Conservation (phyloP, 306 rosid species). For the Gleditsia sinensis region DNA sequence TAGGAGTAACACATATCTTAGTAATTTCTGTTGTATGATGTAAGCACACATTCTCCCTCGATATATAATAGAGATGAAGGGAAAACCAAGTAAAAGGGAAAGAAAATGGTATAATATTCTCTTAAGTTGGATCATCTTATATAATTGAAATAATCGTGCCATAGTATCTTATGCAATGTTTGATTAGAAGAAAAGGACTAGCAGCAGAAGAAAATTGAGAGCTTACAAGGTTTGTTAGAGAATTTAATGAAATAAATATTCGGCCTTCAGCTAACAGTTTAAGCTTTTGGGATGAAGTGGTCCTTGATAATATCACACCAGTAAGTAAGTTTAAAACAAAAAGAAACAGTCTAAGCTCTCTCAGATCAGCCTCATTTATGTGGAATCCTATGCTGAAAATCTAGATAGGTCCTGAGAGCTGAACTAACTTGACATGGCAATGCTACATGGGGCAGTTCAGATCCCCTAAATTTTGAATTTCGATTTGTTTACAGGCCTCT, state of each 20-base stretch:
- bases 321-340: not conserved
- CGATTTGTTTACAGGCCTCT: not conserved
- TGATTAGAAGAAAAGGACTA: constrained; percentile 13
- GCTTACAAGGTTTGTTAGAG: constrained; percentile 1
- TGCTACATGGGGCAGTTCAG: constrained; percentile 4
- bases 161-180: constrained; percentile 13
- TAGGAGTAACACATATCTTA: constrained; percentile 35
- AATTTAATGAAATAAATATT: not conserved
- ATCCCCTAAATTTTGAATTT: not conserved
- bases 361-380: not conserved
- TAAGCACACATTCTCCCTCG: constrained; percentile 11
- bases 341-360: not conserved
- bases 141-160: not conserved
- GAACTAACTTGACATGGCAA: not conserved
- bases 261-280: too few species aligned
- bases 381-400: constrained; percentile 11
- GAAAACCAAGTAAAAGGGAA: constrained; percentile 11
- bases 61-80: constrained; percentile 3
- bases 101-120: not conserved
- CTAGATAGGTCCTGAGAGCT: not conserved
- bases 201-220: constrained; percentile 15
- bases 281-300: not conserved
- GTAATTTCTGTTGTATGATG: constrained; percentile 13
- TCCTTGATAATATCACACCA: not conserved
- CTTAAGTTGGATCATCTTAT: constrained; percentile 21